Evolutionary conservation across 2,329 filamentous ascomycete species (phyloP).

Genomic region (Helotiales sp.): DNA sequence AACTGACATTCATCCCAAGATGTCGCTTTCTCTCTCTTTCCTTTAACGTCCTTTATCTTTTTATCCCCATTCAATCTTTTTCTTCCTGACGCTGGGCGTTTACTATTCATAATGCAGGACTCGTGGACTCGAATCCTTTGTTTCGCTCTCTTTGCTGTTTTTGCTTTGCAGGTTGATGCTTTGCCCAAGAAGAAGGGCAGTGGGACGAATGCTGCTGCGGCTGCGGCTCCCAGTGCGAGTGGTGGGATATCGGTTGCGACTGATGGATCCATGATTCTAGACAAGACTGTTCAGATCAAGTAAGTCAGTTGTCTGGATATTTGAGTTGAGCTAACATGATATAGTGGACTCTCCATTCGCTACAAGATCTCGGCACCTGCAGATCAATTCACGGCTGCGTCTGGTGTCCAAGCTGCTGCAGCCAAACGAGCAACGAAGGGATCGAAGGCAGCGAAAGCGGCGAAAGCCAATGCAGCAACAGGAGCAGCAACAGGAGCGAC

Average conservation of each 20-base stretch:
- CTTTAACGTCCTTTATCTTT: slow-evolving; percentile 2
- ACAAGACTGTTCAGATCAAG: slow-evolving; percentile 55
- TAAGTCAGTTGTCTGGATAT: slow-evolving; percentile 32
- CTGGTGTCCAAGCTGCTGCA: slow-evolving; percentile 48
- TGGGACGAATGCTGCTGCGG: slow-evolving; percentile 9
- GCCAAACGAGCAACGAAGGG: slow-evolving; percentile 30
- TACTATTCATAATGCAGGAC: slow-evolving; percentile 20
- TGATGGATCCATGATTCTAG: slow-evolving; percentile 56
- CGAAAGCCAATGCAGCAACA: too few species aligned
- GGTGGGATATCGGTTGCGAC: slow-evolving; percentile 38
- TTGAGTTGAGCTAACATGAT: slow-evolving; percentile 14
- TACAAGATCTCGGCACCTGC: slow-evolving; percentile 57
- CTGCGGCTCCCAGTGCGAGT: slow-evolving; percentile 6
- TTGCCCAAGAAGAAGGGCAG: slow-evolving; percentile 23
- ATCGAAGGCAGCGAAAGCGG: too few species aligned
- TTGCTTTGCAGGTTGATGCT: slow-evolving; percentile 22
- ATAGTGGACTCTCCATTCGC: slow-evolving; percentile 51
- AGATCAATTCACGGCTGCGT: slow-evolving; percentile 50
- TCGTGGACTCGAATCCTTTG: slow-evolving; percentile 24
- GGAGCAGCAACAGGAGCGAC: too few species aligned
- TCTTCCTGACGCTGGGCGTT: slow-evolving; percentile 25
- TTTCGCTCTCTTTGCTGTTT: slow-evolving; percentile 19
- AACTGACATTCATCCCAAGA: slow-evolving; percentile 14
- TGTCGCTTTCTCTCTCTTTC: neutral
- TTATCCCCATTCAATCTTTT: slow-evolving; percentile 11